Evolutionary conservation across 345 rosid species (phyloP).

Genomic region (Triadica sebifera): DNA sequence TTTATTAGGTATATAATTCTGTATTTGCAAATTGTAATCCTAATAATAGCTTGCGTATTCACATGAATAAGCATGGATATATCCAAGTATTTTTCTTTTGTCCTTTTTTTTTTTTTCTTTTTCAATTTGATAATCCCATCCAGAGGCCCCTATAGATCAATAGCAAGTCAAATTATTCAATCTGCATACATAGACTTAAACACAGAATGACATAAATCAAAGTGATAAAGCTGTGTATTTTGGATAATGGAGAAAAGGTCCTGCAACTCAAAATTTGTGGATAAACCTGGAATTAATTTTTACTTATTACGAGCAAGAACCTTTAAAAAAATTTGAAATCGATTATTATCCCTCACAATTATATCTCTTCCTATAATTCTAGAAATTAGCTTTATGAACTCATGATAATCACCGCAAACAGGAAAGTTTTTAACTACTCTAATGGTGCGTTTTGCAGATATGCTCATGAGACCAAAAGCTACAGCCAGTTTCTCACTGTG

Average conservation of each 20-base stretch:
- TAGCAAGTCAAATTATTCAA: no score
- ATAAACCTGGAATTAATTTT: not conserved
- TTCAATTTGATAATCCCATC: no score
- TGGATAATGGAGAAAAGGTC: not conserved
- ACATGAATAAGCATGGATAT: no score
- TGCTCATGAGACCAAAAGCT: conserved; percentile 60
- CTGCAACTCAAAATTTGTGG: not conserved
- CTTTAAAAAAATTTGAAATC: conserved; percentile 62
- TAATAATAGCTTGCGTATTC: no score
- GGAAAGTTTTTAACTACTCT: conserved; percentile 73
- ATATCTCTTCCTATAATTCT: conserved; percentile 53
- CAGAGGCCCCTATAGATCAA: no score
- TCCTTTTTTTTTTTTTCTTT: no score
- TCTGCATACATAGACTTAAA: no score
- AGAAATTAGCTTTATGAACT: conserved; percentile 57
- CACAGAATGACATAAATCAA: not conserved
- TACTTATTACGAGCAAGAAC: conserved; percentile 53
- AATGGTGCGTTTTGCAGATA: conserved; percentile 36
- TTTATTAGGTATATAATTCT: not conserved
- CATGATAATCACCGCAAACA: conserved; percentile 72
- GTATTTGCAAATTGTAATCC: not conserved
- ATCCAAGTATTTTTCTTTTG: no score
- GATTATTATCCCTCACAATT: conserved; percentile 61
- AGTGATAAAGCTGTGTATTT: no score
- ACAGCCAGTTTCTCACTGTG: conserved; percentile 86